Evolutionary conservation across 2,329 filamentous ascomycete species (phyloP), one percentile per base, ranked within the genome.

Genomic region (Fusarium pseudoanthophilum): DNA sequence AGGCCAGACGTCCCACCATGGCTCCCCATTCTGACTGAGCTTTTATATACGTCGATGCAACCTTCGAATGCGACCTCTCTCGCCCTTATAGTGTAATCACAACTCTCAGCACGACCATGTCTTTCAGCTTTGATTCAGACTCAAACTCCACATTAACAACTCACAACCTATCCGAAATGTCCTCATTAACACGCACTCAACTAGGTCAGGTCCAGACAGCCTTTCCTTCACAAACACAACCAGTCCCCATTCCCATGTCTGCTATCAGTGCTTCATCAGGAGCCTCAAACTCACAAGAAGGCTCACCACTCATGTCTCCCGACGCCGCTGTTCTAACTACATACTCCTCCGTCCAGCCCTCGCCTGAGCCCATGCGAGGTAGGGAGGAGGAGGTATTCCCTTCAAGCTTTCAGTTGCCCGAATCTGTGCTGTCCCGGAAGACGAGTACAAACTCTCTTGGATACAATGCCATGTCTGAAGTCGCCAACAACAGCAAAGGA

Each of bases 351-450:
- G 82, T 92, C 64, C 90, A 92, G 77, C 86, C 87, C 6, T 93
- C 92, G 1, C 92, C 92, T 10, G 92, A 94, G 75, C 86, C 87
- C 52, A 84, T 87, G 60, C 86, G 87, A 24, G 87, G 87, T 40
- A 85, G 86, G 70, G 88, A 89, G 48, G 82, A 87, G 61, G 89
- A 90, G 59, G 82, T 86, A 39, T 85, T 85, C 59, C 82, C 83
- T 37, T 79, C 85, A 32, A 88, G 87, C 61, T 89, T 95, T 70
- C 89, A 92, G 77, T 88, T 96, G 49, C 92, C 93, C 39, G 93
- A 95, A 75, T 87, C 93, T n/a, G 85, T 92, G 51, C 83, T 93
- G 71, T 84, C 87, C 60, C 86, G 85, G 73, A 88, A 89, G 75
- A 87, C 89, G 11, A 91, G 90, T 78, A 83, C 84, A 71, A 90